Base-by-base conservation (phyloP, 2,329 filamentous ascomycete species). In the Phymatotrichopsis omnivora region DNA sequence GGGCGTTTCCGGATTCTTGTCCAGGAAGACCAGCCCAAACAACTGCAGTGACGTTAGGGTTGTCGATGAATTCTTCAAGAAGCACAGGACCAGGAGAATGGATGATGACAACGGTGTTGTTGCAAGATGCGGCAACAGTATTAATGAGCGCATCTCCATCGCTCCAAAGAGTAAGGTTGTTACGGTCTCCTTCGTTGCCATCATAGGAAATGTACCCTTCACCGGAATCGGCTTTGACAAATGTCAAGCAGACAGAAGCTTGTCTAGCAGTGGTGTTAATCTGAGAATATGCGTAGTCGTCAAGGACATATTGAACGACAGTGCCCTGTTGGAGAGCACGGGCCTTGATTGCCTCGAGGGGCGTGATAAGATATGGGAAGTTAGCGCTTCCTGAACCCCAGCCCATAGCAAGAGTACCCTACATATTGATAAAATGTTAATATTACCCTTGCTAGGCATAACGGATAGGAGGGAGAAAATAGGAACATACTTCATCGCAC, bases 41-140 rank as follows among this genome's bases (percentile, higher is more conserved):
- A 42, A 93, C 85, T 29, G 84, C 85, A 1, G 83, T 86, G 37
- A 93, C 71, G 63, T 93, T 93, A 27, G 76, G 74, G 63, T 77
- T 78, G 41, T 82, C 66, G 58, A 82, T 78, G 72, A 78, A 89
- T 7, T 84, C 75, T 10, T 78, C 75, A 19, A 95, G 65, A 1
- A 93, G 67, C 4, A 93, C 82, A 1, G 87, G 77, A 0, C 86
- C 86, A 3, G 80, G 75, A 1, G 82, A 85, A 68, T 96, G 89
- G 48, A 96, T 80, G 46, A 95, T 76, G 12, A 96, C 84, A 49
- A 96, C 81, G 10, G 86, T 94, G 71, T 95, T 94, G 67, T 80
- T 78, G 70, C 81, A 87, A 51, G 77, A 61, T 6, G 77, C 71
- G 1, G 85, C 78, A 8, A 94, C 84, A 36, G 82, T 85, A 64